Evolutionary conservation across 192 early-diverging fungal genomes (phyloP), one percentile per base, ranked within the genome.

Genomic region (Coemansia sp.): DNA sequence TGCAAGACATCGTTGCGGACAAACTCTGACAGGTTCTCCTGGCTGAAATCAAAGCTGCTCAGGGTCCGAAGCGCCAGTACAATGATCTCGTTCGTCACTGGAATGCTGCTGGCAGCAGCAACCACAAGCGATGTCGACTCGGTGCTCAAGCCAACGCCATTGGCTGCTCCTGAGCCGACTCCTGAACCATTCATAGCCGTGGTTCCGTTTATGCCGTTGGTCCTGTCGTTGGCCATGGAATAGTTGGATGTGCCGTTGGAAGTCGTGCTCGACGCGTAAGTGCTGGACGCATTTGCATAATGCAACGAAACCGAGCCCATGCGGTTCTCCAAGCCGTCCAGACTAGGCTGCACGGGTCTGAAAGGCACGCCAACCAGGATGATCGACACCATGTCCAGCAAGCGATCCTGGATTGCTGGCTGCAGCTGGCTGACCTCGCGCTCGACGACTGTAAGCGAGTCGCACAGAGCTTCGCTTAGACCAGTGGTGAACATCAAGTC

Each of bases 401-500:
- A 85, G 11, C 92, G 87, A 41, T 94, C 92, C 88, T 97, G 96
- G 65, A 98, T 93, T 11, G 88, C 89, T 9, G 88, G 85, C 34
- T 58, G 59, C 56, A 99, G 78, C 35, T 93, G 91, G 64, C 90
- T 89, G 68, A 97, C 96, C 81, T 91, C 86, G 56, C 82, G 86
- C 63, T 91, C 90, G 37, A 99, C 78, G 51, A 95, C 88, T 15
- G 85, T 85, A 67, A 99, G 81, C 11, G 95, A 91, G 54, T 90
- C 83, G n/a, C 90, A 88, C 57, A 99, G 76, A 36, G 90, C 83
- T 55, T 93, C 88, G 66, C 87, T 95, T 39, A 98, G 79, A 20
- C 96, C 96, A 17, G 89, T 87, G 3, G 90, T 87, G 68, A 99
- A 97, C 93, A 99, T 96, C 61, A 93, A 82, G 63, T 97, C 94